A percentile compares a stretch with the other conserved stretches of the same genome.
Evolutionary conservation across 225 moss, liverwort and hornwort genomes (phyloP).

Genomic region (Antitrichia curtipendula): DNA sequence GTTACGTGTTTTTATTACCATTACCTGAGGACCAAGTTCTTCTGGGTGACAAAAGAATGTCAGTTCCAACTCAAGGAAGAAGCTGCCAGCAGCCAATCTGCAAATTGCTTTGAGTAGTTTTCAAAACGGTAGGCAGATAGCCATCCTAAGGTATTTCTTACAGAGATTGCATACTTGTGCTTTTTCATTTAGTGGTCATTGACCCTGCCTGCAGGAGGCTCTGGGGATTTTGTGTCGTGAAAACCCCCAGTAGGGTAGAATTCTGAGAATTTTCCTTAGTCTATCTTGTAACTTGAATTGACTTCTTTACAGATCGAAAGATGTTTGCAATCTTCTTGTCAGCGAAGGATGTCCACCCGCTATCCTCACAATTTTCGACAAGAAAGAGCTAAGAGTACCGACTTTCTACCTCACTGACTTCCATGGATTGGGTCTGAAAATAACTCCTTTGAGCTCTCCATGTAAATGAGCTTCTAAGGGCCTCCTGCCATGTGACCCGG

Average conservation of each 20-base stretch:
- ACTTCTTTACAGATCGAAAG: not conserved
- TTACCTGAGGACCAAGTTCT: not conserved
- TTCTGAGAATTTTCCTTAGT: not conserved
- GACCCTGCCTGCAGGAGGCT: not conserved
- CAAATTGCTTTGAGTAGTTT: not conserved
- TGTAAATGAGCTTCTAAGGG: not conserved
- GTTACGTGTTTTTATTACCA: not conserved
- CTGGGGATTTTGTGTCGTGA: slow-evolving; percentile 3
- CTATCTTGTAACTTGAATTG: slow-evolving; percentile 1
- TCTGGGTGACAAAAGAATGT: not conserved
- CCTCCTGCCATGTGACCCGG: no score
- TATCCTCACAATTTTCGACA: not conserved
- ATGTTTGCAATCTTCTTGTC: not conserved
- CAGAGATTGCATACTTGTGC: not conserved
- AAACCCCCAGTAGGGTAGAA: not conserved
- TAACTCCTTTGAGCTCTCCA: not conserved
- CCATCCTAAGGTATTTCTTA: not conserved
- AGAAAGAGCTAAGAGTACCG: not conserved
- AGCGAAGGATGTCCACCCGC: not conserved
- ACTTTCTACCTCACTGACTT: not conserved
- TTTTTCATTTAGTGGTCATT: not conserved
- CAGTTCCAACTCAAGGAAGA: not conserved
- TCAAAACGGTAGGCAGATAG: not conserved
- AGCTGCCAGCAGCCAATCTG: not conserved
- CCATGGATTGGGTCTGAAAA: not conserved